Evolutionary conservation across 352 stramenopile genomes (phyloP).

Genomic region (Pythium scleroteichum): DNA sequence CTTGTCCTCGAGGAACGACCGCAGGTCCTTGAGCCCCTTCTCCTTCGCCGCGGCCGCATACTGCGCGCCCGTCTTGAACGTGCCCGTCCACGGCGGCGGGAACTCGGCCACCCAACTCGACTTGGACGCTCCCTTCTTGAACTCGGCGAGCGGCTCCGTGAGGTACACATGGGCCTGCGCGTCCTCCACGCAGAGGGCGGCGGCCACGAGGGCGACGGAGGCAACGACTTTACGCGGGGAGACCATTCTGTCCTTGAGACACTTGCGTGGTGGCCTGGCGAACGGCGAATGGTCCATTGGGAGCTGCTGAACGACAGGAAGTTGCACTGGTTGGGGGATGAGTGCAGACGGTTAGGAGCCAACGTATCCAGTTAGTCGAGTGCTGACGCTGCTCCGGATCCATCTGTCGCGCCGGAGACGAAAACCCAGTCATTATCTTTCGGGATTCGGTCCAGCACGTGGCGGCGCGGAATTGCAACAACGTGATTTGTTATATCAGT

Average conservation of each 20-base stretch:
- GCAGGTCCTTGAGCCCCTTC: constrained; percentile 17
- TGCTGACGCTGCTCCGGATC: too few relatives aligned
- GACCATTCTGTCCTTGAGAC: not conserved
- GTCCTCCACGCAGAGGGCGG: constrained; percentile 7
- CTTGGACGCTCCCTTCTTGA: constrained; percentile 12
- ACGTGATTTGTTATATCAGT: too few relatives aligned
- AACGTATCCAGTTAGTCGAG: too few relatives aligned
- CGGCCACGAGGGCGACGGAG: constrained; percentile 4
- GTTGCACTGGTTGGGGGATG: not conserved
- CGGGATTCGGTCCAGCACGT: too few relatives aligned
- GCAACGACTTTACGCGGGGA: not conserved
- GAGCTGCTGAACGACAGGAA: not conserved
- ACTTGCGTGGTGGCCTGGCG: not conserved
- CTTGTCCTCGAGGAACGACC: constrained; percentile 24
- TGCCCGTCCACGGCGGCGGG: constrained; percentile 8
- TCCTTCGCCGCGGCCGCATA: constrained; percentile 14
- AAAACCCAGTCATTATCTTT: too few relatives aligned
- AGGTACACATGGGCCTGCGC: constrained; percentile 11
- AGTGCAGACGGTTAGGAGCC: too few relatives aligned
- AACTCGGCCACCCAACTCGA: constrained; percentile 18
- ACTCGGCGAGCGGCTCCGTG: constrained; percentile 13
- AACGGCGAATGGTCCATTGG: not conserved
- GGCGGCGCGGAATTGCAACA: too few relatives aligned
- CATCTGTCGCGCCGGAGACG: not conserved
- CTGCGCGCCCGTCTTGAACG: constrained; percentile 13